Conservation (phyloP, 192 early-diverging fungal genomes). For the Entophlyctis helioformis region DNA sequence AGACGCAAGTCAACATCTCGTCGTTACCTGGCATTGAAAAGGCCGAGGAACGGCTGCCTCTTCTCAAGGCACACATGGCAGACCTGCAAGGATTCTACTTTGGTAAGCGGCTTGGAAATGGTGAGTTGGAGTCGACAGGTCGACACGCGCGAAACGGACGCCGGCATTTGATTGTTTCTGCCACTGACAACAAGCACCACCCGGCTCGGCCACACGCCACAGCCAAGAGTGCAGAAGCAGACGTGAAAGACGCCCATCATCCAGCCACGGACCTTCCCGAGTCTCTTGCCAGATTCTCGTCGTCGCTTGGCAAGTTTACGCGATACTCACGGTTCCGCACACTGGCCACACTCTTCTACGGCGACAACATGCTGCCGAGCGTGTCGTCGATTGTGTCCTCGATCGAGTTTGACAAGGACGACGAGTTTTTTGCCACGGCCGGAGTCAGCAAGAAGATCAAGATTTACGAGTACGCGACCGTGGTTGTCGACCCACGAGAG, state of each 20-base stretch:
- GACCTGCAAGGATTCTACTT: constrained; percentile 69
- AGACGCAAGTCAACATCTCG: neutral
- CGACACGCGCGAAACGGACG: no score
- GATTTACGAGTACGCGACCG: constrained; percentile 70
- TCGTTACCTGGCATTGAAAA: neutral
- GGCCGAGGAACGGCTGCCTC: constrained; percentile 3
- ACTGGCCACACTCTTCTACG: constrained; percentile 70
- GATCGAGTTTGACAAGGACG: constrained; percentile 90
- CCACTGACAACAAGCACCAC: neutral
- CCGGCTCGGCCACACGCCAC: no score
- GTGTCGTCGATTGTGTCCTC: constrained; percentile 77
- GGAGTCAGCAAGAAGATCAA: constrained; percentile 90
- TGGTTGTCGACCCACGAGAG: no score
- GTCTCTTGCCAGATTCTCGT: neutral
- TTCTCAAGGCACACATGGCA: constrained; percentile 31
- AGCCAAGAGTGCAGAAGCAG: no score
- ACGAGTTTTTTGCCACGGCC: constrained; percentile 87
- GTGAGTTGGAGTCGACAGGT: no score
- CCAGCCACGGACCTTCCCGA: neutral
- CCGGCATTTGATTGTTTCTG: no score
- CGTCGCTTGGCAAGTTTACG: constrained; percentile 49
- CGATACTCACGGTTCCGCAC: constrained; percentile 56
- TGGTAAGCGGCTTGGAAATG: constrained; percentile 40
- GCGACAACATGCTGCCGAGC: constrained; percentile 45
- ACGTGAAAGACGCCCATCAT: neutral